Percentiles rank a stretch among this genome's conserved stretches.
phyloP scores from a whole-genome alignment of 1,139 yeast species.

The Candida buenavistaensis region DNA sequence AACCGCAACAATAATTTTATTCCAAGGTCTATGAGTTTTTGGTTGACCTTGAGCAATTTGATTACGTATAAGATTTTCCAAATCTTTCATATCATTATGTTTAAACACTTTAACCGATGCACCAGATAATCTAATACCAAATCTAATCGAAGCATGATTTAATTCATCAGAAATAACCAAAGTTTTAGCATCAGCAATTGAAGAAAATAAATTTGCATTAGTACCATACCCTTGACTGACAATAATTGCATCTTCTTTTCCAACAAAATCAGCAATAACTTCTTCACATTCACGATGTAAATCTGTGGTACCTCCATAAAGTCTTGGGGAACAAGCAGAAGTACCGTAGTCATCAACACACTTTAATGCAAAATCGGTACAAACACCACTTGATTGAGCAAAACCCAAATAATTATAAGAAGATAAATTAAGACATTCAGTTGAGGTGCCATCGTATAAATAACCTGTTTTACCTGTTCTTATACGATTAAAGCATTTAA shows the following conservation, averaged over 20 bases:
- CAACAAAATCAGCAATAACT: slow-evolving; percentile 81
- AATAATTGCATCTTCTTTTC: slow-evolving; percentile 84
- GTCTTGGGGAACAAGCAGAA: slow-evolving; percentile 76
- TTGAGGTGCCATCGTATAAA: slow-evolving; percentile 70
- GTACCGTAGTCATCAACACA: slow-evolving; percentile 70
- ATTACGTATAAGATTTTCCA: slow-evolving; percentile 80
- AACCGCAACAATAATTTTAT: slow-evolving; percentile 85
- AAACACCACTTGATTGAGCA: slow-evolving; percentile 91
- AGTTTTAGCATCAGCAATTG: slow-evolving; percentile 83
- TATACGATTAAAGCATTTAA: slow-evolving; percentile 75
- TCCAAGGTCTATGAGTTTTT: slow-evolving; percentile 96
- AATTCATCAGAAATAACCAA: slow-evolving; percentile 91
- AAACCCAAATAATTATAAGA: slow-evolving; percentile 95
- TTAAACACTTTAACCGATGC: slow-evolving; percentile 91
- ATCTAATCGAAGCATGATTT: slow-evolving; percentile 93
- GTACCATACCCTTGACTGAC: slow-evolving; percentile 97
- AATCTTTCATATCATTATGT: slow-evolving; percentile 83
- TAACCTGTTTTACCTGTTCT: slow-evolving; percentile 63
- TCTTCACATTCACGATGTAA: slow-evolving; percentile 74
- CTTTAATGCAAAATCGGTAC: slow-evolving; percentile 77
- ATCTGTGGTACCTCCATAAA: slow-evolving; percentile 72
- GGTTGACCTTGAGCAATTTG: slow-evolving; percentile 97
- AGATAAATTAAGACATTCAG: slow-evolving; percentile 81
- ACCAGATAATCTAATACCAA: slow-evolving; percentile 91
- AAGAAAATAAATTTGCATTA: slow-evolving; percentile 85